phyloP scores from a whole-genome alignment of 177 flowering plant species.

The Vitis hybrid region DNA sequence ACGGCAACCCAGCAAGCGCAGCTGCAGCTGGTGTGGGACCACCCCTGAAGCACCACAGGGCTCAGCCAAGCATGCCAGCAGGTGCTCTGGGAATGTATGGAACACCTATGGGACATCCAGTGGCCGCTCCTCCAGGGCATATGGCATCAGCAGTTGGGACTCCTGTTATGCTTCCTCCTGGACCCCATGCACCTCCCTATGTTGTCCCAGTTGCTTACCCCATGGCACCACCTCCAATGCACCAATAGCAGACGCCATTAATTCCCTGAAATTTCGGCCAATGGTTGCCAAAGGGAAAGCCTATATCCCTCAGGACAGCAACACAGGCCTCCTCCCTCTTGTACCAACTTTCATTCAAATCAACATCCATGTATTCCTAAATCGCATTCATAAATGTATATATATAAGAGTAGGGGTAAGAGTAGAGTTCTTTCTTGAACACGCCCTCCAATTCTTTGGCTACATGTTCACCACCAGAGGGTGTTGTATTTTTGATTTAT shows the following conservation, averaged over 20 bases:
- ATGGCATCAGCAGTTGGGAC: slow-evolving; percentile 81
- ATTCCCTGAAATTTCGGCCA: not conserved
- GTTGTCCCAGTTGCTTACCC: slow-evolving; percentile 74
- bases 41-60: slow-evolving; percentile 37
- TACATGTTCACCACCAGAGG: no score
- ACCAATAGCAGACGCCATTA: slow-evolving; percentile 31
- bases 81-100: slow-evolving; percentile 59
- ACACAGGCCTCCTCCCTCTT: no score
- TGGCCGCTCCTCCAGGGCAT: slow-evolving; percentile 49
- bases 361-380: no score
- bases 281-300: no score
- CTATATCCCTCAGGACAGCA: no score
- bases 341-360: no score
- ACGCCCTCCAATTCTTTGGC: no score
- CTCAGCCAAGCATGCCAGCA: slow-evolving; percentile 34
- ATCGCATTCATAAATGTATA: no score
- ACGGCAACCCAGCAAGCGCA: slow-evolving; percentile 16
- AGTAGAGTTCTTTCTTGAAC: no score
- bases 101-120: slow-evolving; percentile 67
- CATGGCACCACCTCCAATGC: slow-evolving; percentile 66
- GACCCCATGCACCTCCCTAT: slow-evolving; percentile 52
- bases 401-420: no score
- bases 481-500: no score
- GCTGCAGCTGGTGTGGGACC: slow-evolving; percentile 23
- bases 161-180: slow-evolving; percentile 77